phyloP scores from a whole-genome alignment of 2,329 filamentous ascomycete species.

The Epichloe sibirici region DNA sequence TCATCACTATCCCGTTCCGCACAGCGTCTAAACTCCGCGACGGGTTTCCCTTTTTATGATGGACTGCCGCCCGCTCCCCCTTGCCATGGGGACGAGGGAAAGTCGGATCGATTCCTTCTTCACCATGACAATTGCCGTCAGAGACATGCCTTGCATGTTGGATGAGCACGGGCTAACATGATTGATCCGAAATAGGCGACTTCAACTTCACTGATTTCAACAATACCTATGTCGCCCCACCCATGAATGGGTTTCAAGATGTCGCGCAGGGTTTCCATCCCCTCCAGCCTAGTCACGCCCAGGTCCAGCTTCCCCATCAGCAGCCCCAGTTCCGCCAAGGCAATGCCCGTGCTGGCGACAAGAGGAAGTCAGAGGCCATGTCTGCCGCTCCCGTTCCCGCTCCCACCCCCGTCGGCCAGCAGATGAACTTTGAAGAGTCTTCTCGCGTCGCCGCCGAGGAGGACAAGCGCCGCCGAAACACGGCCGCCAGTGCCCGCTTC shows the following conservation, averaged over 20 bases:
- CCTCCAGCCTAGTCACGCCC: constrained; percentile 39
- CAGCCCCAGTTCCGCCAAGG: constrained; percentile 21
- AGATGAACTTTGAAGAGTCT: constrained; percentile 54
- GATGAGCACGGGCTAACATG: constrained; percentile 4
- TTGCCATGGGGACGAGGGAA: background rate
- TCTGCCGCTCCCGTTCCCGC: constrained; percentile 14
- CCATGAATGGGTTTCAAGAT: constrained; percentile 29
- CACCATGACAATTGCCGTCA: no score
- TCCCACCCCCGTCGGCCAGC: constrained; percentile 18
- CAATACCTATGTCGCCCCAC: constrained; percentile 37
- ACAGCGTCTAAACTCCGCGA: background rate
- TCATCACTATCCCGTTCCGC: background rate
- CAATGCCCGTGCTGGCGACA: constrained; percentile 25
- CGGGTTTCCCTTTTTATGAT: background rate
- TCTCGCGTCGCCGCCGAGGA: constrained; percentile 70
- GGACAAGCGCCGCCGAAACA: constrained; percentile 82
- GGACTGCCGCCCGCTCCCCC: background rate
- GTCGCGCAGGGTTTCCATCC: constrained; percentile 31
- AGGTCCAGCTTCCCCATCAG: constrained; percentile 26
- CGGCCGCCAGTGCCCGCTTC: constrained; percentile 78
- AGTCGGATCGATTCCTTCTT: no score
- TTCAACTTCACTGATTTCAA: constrained; percentile 44
- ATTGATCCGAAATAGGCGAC: constrained; percentile 39
- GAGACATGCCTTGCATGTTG: background rate
- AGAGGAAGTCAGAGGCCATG: constrained; percentile 33